Evolutionary conservation across 2,329 filamentous ascomycete genomes (phyloP), one percentile per base, ranked within the genome.

Genomic region (Fusarium sterilihyphosum): DNA sequence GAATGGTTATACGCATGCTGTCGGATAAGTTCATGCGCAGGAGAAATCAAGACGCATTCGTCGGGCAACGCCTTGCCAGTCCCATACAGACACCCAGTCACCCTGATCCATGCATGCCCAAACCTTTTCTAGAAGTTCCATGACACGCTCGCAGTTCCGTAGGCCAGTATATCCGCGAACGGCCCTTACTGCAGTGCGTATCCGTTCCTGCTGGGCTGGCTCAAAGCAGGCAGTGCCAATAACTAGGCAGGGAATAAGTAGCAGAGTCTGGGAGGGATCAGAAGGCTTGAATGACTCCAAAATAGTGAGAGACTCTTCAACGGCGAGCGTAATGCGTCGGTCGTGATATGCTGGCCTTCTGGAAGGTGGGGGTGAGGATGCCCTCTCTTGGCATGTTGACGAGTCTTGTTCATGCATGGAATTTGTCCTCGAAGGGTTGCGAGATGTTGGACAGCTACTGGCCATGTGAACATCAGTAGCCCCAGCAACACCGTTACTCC

Each of bases 171-270:
- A 92, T 3, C 85, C 86, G 46, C 87, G 86, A 11, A 91, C 85
- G 0, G 84, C 84, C 49, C 82, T 83, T 58, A 92, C 79, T 3
- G 88, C 86, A 5, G 81, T 80, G 8, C 87, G 83, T 12, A 91
- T 82, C 18, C 88, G 84, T n/a, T 86, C 84, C 58, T 88, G 87
- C 71, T 91, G 88, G 5, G 79, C 72, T 1, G 83, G 81, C 5
- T 86, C 84, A 73, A 91, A 91, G 67, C 88, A 89, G 1, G 89
- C 87, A n/a, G 88, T 89, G 29, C 90, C 90, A 46, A 92, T 86
- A 4, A 92, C 80, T 31, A 92, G 85, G 62, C 89, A 90, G 2
- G 90, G 90, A 20, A 91, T 86, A 26, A 92, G 81, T 2, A 92
- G 83, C 8, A 92, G 82, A 1, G 89, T 90, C 77, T 92, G 89